Evolutionary conservation across 441 rosid species (phyloP), one percentile per base, ranked within the genome.

Genomic region (Erodium moschatum): DNA sequence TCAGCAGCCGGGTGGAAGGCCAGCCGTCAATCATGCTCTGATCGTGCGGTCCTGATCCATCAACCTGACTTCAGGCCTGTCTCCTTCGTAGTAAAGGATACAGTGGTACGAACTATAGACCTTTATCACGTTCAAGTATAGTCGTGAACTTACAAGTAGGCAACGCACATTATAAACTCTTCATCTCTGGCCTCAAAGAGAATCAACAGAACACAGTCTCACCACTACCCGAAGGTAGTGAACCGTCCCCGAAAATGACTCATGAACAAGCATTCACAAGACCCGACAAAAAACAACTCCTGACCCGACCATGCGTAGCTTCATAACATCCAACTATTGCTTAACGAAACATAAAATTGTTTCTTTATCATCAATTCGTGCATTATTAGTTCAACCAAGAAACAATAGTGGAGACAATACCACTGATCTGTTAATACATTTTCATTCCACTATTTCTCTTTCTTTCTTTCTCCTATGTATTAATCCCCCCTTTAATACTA

Each of bases 381-480:
- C 12, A 44, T 44, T 33, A 33, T 33, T 33, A 5, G 38, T 33
- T 33, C 6, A 33, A 33, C 38, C 38, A 33, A 33, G 38, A 33
- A 33, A 33, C 38, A 33, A 44, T 44, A 44, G 8, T 44, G 50
- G 50, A 44, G 50, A 44, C 50, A 44, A 24, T 44, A 33, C 6
- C 50, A 44, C 13, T 10, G n/a, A 44, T 9, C 50, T 44, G 50
- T 44, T 44, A 44, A 44, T 10, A 44, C 50, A 44, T 44, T 44
- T 44, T 44, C 50, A 44, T 44, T 44, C 50, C 38, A 33, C 38
- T 33, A 3, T 33, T 33, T 5, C 4, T 5, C 6, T 33, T 33
- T 44, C 50, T 44, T 44, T 64, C 46, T 50, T 73, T 66, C 71
- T 64, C 68, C 64, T 74, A 68, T 72, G 67, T 69, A 66, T 73